Conservation (phyloP, 768 basidiomycete species). For the Naganishia friedmannii region DNA sequence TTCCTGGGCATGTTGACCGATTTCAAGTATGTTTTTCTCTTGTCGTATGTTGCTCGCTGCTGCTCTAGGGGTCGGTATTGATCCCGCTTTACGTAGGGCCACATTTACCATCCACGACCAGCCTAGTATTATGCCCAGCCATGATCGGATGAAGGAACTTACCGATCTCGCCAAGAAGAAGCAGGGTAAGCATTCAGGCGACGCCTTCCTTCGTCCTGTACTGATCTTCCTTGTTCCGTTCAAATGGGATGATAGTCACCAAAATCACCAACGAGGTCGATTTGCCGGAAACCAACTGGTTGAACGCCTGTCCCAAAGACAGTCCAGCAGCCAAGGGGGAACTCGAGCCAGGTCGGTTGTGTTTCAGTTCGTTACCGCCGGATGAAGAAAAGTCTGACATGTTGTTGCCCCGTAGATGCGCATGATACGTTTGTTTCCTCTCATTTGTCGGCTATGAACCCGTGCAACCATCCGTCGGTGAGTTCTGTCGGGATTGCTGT, state of each 20-base stretch:
- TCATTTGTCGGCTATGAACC: conserved; percentile 50
- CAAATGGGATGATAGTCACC: conserved; percentile 36
- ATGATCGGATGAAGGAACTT: conserved; percentile 46
- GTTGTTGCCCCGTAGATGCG: conserved; percentile 31
- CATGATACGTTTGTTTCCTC: conserved; percentile 50
- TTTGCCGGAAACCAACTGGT: conserved; percentile 44
- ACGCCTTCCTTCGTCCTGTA: not conserved
- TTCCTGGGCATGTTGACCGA: conserved; percentile 45
- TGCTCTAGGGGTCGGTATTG: not conserved
- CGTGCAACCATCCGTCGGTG: conserved; percentile 51
- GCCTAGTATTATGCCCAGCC: conserved; percentile 50
- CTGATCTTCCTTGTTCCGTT: not conserved
- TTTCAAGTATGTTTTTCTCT: conserved; percentile 44
- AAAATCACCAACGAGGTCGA: conserved; percentile 46
- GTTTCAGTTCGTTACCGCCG: conserved; percentile 13
- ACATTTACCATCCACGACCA: conserved; percentile 53
- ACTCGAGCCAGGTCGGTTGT: conserved; percentile 40
- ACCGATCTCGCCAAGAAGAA: conserved; percentile 41
- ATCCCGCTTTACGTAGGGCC: too few species aligned
- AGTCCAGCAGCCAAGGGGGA: conserved; percentile 44
- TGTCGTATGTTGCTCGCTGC: not conserved
- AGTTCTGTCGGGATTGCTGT: conserved; percentile 8
- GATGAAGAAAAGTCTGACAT: not conserved
- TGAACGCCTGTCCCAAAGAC: conserved; percentile 47
- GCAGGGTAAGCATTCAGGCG: conserved; percentile 32